Base-by-base conservation (phyloP, 257 asterid genomes). In the Jaltomata sinuosa region DNA sequence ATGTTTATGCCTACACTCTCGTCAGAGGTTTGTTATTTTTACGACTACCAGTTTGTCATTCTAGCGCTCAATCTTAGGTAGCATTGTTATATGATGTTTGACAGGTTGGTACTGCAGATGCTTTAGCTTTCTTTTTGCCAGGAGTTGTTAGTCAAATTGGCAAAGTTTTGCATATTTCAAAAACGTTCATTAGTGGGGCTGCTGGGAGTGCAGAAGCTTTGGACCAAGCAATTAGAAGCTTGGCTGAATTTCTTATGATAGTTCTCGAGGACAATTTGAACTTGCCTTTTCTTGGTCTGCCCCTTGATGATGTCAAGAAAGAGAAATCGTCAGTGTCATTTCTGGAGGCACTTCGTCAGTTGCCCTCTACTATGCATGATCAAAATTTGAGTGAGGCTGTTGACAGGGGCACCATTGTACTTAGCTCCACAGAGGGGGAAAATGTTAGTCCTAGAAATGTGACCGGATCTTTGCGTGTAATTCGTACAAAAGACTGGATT, bases 101-200 rank as follows among this genome's bases (percentile, higher is more conserved):
- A 90, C 97, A 96, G 99, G 98, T 94, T 89, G 98, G 98, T 57
- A 87, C 93, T 85, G 95, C 96, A 85, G 98, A 97, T 91, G 95
- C 98, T 31, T 85, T 97, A 89, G 98, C 98, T 83, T 97, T 95
- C 90, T 97, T 91, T 90, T 89, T 97, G 86, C 99, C 99, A 42
- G 99, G 99, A 38, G 95, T 95, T 27, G 94, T 95, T 87, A 93
- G 98, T 89, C 97, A 94, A 87, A 90, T 93, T 69, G 98, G 98
- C 65, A 97, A 94, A 93, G 92, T 97, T 68, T 90, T 97, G 87
- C 94, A 91, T 69, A 80, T 89, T 81, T 93, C 99, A 65, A 95
- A 91, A 89, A 81, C 91, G 18, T 92, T 95, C 97, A 91, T 90
- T 85, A 97, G 98, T 83, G 99, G 99, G 88, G 98, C 98, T 0